Evolutionary conservation across 257 asterid genomes (phyloP), one percentile per base, ranked within the genome.

Genomic region (Nicotiana paniculata): DNA sequence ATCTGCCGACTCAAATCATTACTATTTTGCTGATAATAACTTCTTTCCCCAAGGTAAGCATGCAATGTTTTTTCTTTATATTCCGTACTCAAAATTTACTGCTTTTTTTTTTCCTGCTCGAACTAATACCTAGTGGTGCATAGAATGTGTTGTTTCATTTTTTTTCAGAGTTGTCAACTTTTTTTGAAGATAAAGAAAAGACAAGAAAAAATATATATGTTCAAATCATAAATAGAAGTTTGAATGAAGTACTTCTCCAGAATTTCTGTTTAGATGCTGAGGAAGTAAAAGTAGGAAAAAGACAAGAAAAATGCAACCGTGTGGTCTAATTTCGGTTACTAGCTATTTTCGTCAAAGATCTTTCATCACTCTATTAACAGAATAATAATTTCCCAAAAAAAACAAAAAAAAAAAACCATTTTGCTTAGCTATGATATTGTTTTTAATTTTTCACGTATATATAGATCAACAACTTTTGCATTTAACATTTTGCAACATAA

Each of bases 11-110:
- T 79, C 92, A 69, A 94, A 74, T 48, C 92, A 83, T 82, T 89
- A 83, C 88, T 93, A 87, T 90, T 92, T 89, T 82, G 88, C 97
- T 64, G 97, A 91, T 85, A 89, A 91, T 85, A 89, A 91, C 85
- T 90, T 91, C 89, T 92, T 89, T 70, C 89, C 90, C 51, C 88
- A 90, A 57, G 96, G 95, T 93, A 89, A 43, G 26, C 1, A 0
- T 15, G 39, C 74, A 66, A 7, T 63, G 0, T 4, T 28, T 63
- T 24, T 62, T 1, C 10, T 1, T n/a, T 1, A 18, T 0, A 32
- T 1, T 2, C 3, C 3, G 0, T 39, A 35, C 5, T 35, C 6
- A 35, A 35, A 35, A 35, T 35, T 35, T 35, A 35, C 6, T 35
- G 43, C 0, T 6, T 4, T 4, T 35, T 35, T 35, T 35, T 35